Percentiles rank a stretch among this genome's conserved stretches.
Conservation (phyloP, 345 rosid genomes). For the Excoecaria agallocha region DNA sequence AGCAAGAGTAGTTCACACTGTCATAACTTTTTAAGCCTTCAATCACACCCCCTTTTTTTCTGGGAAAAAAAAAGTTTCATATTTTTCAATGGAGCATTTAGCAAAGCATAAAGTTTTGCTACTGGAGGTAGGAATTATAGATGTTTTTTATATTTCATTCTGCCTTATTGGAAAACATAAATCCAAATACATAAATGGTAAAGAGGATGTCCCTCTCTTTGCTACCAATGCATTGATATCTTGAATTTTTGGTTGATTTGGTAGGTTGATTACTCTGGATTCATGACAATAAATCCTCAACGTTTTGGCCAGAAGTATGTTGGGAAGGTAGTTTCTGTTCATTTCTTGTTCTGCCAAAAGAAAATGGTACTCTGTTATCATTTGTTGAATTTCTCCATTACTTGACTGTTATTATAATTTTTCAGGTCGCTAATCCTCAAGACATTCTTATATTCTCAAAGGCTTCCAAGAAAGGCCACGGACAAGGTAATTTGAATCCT, state of each 20-base stretch:
- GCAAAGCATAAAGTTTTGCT: not conserved
- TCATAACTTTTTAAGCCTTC: not conserved
- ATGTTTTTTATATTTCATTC: not conserved
- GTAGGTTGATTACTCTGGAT: slow-evolving; percentile 98
- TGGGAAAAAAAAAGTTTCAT: not conserved
- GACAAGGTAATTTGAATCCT: slow-evolving; percentile 45
- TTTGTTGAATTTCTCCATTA: not conserved
- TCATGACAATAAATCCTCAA: slow-evolving; percentile 99
- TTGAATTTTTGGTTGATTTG: slow-evolving; percentile 26
- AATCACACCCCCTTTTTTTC: not conserved
- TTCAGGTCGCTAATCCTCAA: slow-evolving; percentile 97
- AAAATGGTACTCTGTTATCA: slow-evolving; percentile 13
- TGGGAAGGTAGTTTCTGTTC: slow-evolving; percentile 65
- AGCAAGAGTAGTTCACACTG: not conserved
- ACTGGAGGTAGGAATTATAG: not conserved
- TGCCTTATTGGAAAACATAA: not conserved
- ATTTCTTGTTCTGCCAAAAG: slow-evolving; percentile 6
- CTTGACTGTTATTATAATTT: slow-evolving; percentile 9
- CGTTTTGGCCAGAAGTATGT: slow-evolving; percentile 98
- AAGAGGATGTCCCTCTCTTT: no score
- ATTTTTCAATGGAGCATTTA: not conserved
- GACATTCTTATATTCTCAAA: slow-evolving; percentile 96
- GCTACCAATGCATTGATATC: slow-evolving; percentile 4
- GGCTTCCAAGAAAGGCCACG: slow-evolving; percentile 61
- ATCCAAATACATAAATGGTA: no score